phyloP scores from a whole-genome alignment of 176 grass and related monocot species.

The Raddia distichophylla region DNA sequence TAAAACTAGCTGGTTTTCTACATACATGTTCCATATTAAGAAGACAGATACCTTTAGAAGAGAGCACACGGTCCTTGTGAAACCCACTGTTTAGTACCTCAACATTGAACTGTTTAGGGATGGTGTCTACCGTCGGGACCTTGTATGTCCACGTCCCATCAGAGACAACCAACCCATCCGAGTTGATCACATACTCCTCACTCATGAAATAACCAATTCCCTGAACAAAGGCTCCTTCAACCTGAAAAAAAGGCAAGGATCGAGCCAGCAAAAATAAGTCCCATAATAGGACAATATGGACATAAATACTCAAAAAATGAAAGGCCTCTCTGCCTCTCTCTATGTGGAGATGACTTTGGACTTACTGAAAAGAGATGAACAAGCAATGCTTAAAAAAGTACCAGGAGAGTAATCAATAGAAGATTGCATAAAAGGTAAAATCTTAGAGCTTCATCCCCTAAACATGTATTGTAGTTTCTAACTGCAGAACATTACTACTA shows the following conservation, averaged over 20 bases:
- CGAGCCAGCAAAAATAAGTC: not conserved
- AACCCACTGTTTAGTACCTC: constrained; percentile 87
- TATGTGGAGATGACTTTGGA: not conserved
- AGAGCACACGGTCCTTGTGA: constrained; percentile 83
- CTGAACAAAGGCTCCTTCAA: constrained; percentile 96
- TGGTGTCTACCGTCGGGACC: constrained; percentile 85
- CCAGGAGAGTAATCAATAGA: not conserved
- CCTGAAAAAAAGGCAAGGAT: constrained; percentile 43
- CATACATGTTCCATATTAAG: not conserved
- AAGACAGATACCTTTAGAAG: constrained; percentile 78
- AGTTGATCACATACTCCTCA: constrained; percentile 72
- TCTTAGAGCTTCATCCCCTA: not conserved
- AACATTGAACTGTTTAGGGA: constrained; percentile 89
- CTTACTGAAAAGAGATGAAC: not conserved
- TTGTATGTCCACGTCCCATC: constrained; percentile 99
- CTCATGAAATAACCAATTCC: constrained; percentile 92
- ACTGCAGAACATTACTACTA: not conserved
- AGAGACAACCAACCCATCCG: constrained; percentile 72
- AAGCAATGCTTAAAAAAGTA: constrained; percentile 5
- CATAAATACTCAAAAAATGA: not conserved
- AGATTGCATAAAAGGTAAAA: constrained; percentile 8
- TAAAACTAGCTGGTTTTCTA: not conserved
- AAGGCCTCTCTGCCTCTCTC: constrained; percentile 2
- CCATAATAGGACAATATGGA: not conserved
- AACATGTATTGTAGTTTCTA: constrained; percentile 4